Evolutionary conservation across 192 early-diverging fungal genomes (phyloP), one percentile per base, ranked within the genome.

Genomic region (Coemansia sp.): DNA sequence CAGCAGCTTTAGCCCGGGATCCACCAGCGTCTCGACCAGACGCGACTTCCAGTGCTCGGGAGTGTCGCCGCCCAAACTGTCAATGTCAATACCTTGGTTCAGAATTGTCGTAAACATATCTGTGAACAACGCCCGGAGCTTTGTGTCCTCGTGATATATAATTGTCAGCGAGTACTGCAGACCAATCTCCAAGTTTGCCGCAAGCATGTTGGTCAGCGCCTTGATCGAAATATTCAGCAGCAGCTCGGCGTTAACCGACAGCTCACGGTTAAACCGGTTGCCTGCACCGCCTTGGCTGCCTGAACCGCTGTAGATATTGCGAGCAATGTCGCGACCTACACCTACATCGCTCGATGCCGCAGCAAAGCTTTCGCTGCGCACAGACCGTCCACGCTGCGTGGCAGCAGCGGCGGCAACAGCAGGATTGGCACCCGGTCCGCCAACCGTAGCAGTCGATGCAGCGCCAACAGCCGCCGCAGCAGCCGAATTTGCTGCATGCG

Each of bases 101-200:
- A 98, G 74, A 50, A 97, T 88, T 59, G 96, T 92, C 22, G 93
- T 95, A 42, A 98, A 77, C 28, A 98, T 94, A 52, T 94, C 87
- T 72, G 94, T 94, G 65, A 97, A 98, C 21, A 93, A 86, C 1
- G 91, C 89, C 17, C 96, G 85, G 54, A 90, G 93, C 64, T 89
- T 87, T 14, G 87, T 85, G 72, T 97, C 94, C 71, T 94, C 94
- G 70, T 96, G 90, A 62, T 96, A 97, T 12, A 88, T 91, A 83
- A 94, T 90, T 0, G 91, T 85, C 21, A 98, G 71, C 47, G 93
- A 94, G 72, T 88, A 93, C 76, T 92, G 88, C 59, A 98, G 77
- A 22, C 93, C 95, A 49, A 93, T 87, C 69, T 97, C 95, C 51
- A 97, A 85, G 74, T 98, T 98, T 5, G 92, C 90, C 9, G 90